Conservation (phyloP, 108 stramenopile genomes). For the Nitzschia inconspicua region DNA sequence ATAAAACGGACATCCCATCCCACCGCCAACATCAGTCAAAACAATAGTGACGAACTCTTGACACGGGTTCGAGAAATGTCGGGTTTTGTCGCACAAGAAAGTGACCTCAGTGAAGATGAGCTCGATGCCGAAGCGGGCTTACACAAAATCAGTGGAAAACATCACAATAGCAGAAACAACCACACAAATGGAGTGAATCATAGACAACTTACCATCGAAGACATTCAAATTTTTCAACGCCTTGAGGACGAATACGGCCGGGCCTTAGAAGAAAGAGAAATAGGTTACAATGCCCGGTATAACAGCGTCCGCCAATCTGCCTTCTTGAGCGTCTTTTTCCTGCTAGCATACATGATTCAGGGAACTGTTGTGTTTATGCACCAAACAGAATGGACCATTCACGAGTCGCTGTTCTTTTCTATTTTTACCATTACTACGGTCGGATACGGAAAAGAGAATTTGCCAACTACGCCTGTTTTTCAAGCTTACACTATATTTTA, state of each 20-base stretch:
- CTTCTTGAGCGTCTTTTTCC: slow-evolving; percentile 42
- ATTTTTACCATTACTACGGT: slow-evolving; percentile 89
- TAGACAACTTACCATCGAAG: slow-evolving; percentile 20
- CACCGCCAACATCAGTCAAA: too few species aligned
- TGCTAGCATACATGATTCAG: slow-evolving; percentile 55
- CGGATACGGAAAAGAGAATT: slow-evolving; percentile 70
- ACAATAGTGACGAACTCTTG: too few species aligned
- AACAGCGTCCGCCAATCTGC: slow-evolving; percentile 65
- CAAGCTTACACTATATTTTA: slow-evolving; percentile 72
- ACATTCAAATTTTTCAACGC: slow-evolving; percentile 51
- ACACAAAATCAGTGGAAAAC: background rate
- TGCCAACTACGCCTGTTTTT: slow-evolving; percentile 67
- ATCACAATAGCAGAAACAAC: background rate
- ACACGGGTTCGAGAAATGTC: too few species aligned
- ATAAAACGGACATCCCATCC: too few species aligned
- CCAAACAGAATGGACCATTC: slow-evolving; percentile 53
- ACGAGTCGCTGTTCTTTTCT: slow-evolving; percentile 75
- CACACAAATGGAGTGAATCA: background rate
- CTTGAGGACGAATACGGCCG: slow-evolving; percentile 81
- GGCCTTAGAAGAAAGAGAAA: slow-evolving; percentile 75
- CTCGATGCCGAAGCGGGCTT: background rate
- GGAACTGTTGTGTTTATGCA: slow-evolving; percentile 61
- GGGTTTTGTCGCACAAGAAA: background rate
- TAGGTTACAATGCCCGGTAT: slow-evolving; percentile 77
- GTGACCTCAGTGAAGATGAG: background rate